These are phyloP conservation scores for Phialophora expanda DNA, from an alignment of 2,329 filamentous ascomycete species.

Conservation along the genomic window DNA sequence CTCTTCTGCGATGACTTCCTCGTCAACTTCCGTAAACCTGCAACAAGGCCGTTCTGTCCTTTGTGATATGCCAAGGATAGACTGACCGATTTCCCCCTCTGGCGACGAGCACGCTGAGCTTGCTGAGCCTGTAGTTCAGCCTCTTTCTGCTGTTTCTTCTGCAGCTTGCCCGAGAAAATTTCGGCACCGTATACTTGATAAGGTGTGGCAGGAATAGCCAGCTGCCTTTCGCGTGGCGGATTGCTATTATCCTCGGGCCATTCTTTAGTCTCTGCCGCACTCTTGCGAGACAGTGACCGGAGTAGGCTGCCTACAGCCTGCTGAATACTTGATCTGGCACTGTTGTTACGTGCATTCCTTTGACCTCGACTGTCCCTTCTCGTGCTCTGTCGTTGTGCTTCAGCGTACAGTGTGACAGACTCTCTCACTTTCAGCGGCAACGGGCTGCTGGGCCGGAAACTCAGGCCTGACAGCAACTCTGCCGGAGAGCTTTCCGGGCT, in stretches of 20 bases:
- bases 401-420: conserved; percentile 41
- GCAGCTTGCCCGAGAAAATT: conserved; percentile 44
- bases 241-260: conserved; percentile 4
- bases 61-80: conserved; percentile 31
- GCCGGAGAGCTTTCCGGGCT: conserved; percentile 17
- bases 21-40: conserved; percentile 45
- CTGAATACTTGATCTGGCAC: conserved; percentile 29
- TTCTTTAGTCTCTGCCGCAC: conserved; percentile 1
- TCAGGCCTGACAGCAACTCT: conserved; percentile 4
- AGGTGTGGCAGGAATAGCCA: conserved; percentile 45
- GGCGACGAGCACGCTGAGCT: conserved; percentile 9
- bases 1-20: conserved; percentile 46
- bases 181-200: conserved; percentile 48
- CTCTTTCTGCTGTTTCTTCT: conserved; percentile 33
- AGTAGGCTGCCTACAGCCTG: conserved; percentile 29
- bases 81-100: conserved; percentile 27
- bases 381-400: conserved; percentile 25
- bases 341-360: conserved; percentile 19
- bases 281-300: conserved; percentile 28
- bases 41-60: conserved; percentile 34
- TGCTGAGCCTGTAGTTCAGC: conserved; percentile 9
- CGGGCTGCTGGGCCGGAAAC: conserved; percentile 7
- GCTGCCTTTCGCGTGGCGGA: conserved; percentile 36
- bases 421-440: conserved; percentile 29
- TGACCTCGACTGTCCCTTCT: conserved; percentile 8